These are phyloP conservation scores for Simplicillium aogashimaense DNA, from an alignment of 2,329 filamentous ascomycete species.

Conservation along the genomic window DNA sequence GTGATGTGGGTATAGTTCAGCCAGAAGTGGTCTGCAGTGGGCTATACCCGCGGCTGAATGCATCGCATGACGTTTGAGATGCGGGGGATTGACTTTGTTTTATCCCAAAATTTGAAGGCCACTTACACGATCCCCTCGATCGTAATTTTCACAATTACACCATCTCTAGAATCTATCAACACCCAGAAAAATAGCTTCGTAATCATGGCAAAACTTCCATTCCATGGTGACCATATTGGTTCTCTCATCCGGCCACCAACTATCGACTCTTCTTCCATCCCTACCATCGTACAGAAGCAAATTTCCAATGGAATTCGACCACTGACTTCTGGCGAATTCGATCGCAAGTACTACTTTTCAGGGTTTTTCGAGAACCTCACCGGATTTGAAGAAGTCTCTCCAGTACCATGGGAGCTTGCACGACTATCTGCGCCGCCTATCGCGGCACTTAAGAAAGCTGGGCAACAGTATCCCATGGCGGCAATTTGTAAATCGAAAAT, in stretches of 20 bases:
- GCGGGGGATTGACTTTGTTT: too few species aligned
- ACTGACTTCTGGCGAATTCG: slow-evolving; percentile 62
- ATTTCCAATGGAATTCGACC: slow-evolving; percentile 50
- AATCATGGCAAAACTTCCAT: slow-evolving; percentile 31
- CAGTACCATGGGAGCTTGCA: slow-evolving; percentile 26
- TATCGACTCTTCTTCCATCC: slow-evolving; percentile 52
- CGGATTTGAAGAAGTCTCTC: slow-evolving; percentile 26
- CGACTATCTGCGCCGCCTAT: slow-evolving; percentile 27
- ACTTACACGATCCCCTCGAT: too few species aligned
- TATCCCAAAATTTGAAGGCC: too few species aligned
- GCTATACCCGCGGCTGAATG: too few species aligned
- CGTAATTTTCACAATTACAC: too few species aligned
- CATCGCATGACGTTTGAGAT: too few species aligned
- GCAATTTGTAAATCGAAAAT: slow-evolving; percentile 32
- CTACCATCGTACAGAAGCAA: slow-evolving; percentile 56
- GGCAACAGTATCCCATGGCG: slow-evolving; percentile 27
- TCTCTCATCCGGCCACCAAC: slow-evolving; percentile 57
- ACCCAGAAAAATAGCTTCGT: not conserved
- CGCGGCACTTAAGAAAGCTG: slow-evolving; percentile 25
- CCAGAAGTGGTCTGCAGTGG: too few species aligned
- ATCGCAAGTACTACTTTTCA: slow-evolving; percentile 37
- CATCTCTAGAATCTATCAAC: too few species aligned
- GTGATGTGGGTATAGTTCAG: too few species aligned
- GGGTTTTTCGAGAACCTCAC: slow-evolving; percentile 38
- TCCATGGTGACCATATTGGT: slow-evolving; percentile 64